Conservation (phyloP, 768 basidiomycete species). For the Thelephora aurantiotincta region DNA sequence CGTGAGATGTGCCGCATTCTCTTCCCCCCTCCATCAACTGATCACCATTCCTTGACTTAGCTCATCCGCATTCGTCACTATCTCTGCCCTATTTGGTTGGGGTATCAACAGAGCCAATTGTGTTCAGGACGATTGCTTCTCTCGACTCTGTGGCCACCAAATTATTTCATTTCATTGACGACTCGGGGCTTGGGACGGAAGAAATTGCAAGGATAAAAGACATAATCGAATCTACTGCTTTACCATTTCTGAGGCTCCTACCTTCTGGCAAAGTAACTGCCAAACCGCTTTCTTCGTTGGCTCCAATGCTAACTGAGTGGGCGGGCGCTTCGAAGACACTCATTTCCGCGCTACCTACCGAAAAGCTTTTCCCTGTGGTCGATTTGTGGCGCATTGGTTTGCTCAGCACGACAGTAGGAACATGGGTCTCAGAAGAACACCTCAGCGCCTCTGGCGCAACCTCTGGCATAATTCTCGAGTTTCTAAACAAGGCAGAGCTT, state of each 20-base stretch:
- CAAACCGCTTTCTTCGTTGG: slow-evolving; percentile 18
- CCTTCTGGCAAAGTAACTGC: slow-evolving; percentile 6
- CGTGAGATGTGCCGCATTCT: slow-evolving; percentile 31
- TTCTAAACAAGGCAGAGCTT: slow-evolving; percentile 31
- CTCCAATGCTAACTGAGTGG: slow-evolving; percentile 33
- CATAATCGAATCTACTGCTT: slow-evolving; percentile 31
- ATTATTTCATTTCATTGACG: slow-evolving; percentile 47
- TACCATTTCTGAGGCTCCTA: slow-evolving; percentile 49
- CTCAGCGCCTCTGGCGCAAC: slow-evolving; percentile 12
- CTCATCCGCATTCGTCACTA: slow-evolving; percentile 59
- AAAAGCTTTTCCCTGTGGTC: slow-evolving; percentile 62
- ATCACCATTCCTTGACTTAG: slow-evolving; percentile 22
- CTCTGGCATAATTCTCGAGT: slow-evolving; percentile 27
- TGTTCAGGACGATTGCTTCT: slow-evolving; percentile 59
- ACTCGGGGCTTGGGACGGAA: slow-evolving; percentile 17
- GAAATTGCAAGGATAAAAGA: slow-evolving; percentile 30
- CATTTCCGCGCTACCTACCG: slow-evolving; percentile 28
- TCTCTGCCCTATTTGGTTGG: slow-evolving; percentile 45
- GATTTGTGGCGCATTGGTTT: slow-evolving; percentile 76
- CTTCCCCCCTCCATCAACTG: not conserved
- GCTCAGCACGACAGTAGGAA: slow-evolving; percentile 43
- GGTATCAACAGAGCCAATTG: slow-evolving; percentile 58
- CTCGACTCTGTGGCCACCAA: slow-evolving; percentile 52
- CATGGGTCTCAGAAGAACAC: slow-evolving; percentile 26
- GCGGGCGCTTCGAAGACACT: slow-evolving; percentile 30